These are phyloP conservation scores for Saturnispora zaruensis DNA, from an alignment of 805 yeast genomes.

Conservation along the genomic window DNA sequence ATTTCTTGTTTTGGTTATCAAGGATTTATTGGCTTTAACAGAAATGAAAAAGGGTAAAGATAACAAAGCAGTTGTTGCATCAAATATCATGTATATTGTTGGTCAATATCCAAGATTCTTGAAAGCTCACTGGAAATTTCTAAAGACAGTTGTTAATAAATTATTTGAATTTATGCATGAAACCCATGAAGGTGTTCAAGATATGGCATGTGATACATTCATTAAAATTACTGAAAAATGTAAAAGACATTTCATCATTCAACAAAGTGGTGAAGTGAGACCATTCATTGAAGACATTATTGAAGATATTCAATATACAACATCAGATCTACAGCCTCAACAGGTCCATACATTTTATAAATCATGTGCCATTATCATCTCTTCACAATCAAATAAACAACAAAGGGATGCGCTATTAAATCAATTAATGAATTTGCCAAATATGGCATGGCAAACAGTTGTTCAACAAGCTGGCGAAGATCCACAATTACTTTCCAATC, in stretches of 20 bases:
- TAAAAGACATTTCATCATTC: conserved; percentile 87
- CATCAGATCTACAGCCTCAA: conserved; percentile 91
- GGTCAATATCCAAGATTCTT: conserved; percentile 98
- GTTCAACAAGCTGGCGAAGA: conserved; percentile 78
- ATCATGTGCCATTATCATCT: conserved; percentile 90
- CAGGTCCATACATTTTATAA: conserved; percentile 97
- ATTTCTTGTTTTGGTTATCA: conserved; percentile 86
- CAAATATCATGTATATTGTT: conserved; percentile 98
- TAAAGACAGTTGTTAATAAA: conserved; percentile 92
- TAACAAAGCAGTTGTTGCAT: conserved; percentile 97
- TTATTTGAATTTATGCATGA: conserved; percentile 98
- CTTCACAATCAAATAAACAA: conserved; percentile 70
- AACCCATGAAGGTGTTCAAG: conserved; percentile 99
- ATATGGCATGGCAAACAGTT: conserved; percentile 89
- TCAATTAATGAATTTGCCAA: conserved; percentile 85
- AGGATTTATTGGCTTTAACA: conserved; percentile 82
- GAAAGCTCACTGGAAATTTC: conserved; percentile 96
- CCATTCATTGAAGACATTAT: conserved; percentile 92
- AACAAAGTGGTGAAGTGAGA: conserved; percentile 75
- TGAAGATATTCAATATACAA: conserved; percentile 69
- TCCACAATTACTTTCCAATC: conserved; percentile 65
- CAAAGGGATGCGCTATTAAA: conserved; percentile 62
- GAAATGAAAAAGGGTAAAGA: conserved; percentile 96
- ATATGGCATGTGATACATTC: conserved; percentile 99
- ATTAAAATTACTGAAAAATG: conserved; percentile 93